phyloP scores from a whole-genome alignment of 31 red algal species.

The Asparagopsis taxiformis region DNA sequence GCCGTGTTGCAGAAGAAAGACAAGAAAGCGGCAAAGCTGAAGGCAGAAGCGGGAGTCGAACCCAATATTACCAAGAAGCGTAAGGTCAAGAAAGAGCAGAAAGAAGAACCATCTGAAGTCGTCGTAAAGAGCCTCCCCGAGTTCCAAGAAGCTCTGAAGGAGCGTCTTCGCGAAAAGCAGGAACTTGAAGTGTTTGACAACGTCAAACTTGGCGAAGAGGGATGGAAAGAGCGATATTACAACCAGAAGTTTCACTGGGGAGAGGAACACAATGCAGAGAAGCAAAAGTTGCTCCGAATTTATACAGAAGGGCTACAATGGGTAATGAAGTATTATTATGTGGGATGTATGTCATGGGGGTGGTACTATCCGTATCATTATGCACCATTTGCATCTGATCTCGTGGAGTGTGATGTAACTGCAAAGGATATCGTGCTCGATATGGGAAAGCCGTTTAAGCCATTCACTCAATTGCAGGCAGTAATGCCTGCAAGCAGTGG shows the following conservation, averaged over 20 bases:
- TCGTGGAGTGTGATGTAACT: constrained; percentile 58
- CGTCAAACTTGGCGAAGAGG: constrained; percentile 73
- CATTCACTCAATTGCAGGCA: constrained; percentile 85
- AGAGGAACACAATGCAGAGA: constrained; percentile 9
- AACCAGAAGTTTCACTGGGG: constrained; percentile 73
- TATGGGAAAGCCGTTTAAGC: constrained; percentile 77
- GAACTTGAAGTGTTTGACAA: constrained; percentile 57
- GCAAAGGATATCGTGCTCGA: constrained; percentile 54
- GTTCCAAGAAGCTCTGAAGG: constrained; percentile 54
- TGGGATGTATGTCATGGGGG: constrained; percentile 69
- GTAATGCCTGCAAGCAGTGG: constrained; percentile 87
- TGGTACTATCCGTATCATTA: constrained; percentile 99
- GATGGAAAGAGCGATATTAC: constrained; percentile 97
- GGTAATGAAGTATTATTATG: constrained; percentile 87
- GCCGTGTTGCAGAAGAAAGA: neutral
- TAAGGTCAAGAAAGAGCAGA: constrained; percentile 13
- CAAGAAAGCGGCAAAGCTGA: neutral
- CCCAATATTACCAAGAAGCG: neutral
- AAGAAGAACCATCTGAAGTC: too few species aligned
- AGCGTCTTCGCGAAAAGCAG: constrained; percentile 51
- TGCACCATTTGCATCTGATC: constrained; percentile 90
- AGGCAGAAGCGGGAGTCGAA: neutral
- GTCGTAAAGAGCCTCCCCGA: constrained; percentile 40
- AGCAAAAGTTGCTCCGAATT: constrained; percentile 35
- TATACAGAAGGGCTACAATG: constrained; percentile 82